Evolutionary conservation across 2,329 filamentous ascomycete species (phyloP), one percentile per base, ranked within the genome.

Genomic region (Fusarium avenaceum): DNA sequence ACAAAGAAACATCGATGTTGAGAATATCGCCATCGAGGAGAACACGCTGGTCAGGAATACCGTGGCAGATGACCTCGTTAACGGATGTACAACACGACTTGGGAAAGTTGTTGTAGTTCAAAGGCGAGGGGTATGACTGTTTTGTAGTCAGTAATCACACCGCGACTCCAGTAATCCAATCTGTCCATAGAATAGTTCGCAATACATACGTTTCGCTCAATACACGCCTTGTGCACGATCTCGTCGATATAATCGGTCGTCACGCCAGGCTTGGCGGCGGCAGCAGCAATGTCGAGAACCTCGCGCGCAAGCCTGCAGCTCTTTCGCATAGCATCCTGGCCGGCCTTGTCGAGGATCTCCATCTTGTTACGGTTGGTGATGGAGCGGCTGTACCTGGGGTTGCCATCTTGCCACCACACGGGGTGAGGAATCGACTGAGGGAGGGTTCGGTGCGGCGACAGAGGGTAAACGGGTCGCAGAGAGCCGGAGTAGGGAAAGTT

Each of bases 41-140:
- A 9, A 92, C 85, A 56, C 96, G 89, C 78, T 97, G 89, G 76
- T 99, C 96, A 17, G 96, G 96, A 68, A 99, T 99, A 53, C 96
- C 96, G 84, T 99, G 96, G 83, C 96, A 99, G 79, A 99, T 98
- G 69, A 97, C 92, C 81, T 99, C 96, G 83, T 99, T 99, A 49
- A 92, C 82, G 4, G 95, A 98, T 4, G 95, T 98, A 81, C 96
- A 99, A 66, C 97, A 92, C 0, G 96, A 99, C 83, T 99, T 99
- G 70, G 96, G 96, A 81, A 98, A 99, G 80, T 94, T 86, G 83
- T 92, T 92, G 82, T 98, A 98, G 83, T 97, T 97, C 33, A 98
- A 84, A 2, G 95, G 94, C 1, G 95, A 97, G 0, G 95, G 95
- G 78, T 98, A 98, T 11, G 94, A 92, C 94, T 97, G 66, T 32